Evolutionary conservation across 257 asterid genomes (phyloP), one percentile per base, ranked within the genome.

Genomic region (Solanum commersonii): DNA sequence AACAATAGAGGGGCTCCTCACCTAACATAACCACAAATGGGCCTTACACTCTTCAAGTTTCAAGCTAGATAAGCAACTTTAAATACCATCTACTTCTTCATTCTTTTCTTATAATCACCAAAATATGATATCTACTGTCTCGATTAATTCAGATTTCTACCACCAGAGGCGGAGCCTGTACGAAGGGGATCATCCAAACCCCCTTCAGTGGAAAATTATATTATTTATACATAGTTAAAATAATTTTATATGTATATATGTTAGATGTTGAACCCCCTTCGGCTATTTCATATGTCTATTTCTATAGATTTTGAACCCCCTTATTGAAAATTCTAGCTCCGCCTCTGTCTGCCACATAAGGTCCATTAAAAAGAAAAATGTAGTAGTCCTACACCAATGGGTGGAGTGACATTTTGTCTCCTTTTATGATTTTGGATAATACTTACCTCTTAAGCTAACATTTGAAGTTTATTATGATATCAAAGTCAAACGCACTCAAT

Each of bases 81-180:
- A 27, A 44, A 46, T 79, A 38, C 10, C 85, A 79, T 15, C 34
- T 42, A 14, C 65, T 79, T n/a, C 6, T 20, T 72, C 77, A 31
- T 31, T 71, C 79, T 34, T 4, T 72, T 72, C n/a, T 34, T 72
- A 72, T 20, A 31, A 71, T 31, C 78, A 31, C n/a, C 31, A 31
- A 3, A 3, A 6, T 12, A 8, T 70, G 1, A 16, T 16, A 15
- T 18, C 1, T 2, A 18, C 1, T 33, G 0, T 3, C 3, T 3
- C n/a, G 2, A 72, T 18, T 72, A 33, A 72, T 72, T 72, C 1
- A 34, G 15, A 72, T 72, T 73, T 10, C 42, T 38, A 11, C 42
- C 42, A 38, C 42, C 42, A 38, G 42, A 11, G 42, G 11, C 11
- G 42, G 11, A 38, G 42, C 42, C 42, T 38, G 11, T 38, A 38